Evolutionary conservation across 164 flowering plant genomes (phyloP), one percentile per base, ranked within the genome.

Genomic region (Malania oleifera): DNA sequence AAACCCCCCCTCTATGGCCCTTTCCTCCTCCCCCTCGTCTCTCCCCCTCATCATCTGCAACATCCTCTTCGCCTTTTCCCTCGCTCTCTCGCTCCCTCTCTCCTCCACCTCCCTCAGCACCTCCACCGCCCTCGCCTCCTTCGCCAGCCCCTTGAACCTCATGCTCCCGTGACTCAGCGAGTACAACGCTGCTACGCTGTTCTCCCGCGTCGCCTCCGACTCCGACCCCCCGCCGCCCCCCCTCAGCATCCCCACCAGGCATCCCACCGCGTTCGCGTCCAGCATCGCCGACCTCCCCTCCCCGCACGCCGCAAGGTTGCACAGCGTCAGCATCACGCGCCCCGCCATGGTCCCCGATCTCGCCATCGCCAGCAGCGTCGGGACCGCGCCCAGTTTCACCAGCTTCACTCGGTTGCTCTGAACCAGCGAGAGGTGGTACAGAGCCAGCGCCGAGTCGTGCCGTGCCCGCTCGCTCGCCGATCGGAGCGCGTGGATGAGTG

Each of bases 251-350:
- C 70, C 73, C 40, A 84, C 88, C 58, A 95, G 64, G 29, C 63
- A 62, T 66, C 65, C 83, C 40, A 91, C 93, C 35, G 89, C 99
- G 35, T 82, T 79, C 0, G 75, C 78, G 38, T 95, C 99, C 34
- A 95, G 78, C 89, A 95, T 75, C 45, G 93, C 90, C 0, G 89
- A 75, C 25, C 86, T 70, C 3, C 97, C 97, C 35, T 95, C 99
- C 0, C 54, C 20, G 43, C 85, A 66, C 15, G 76, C 66, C 0
- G 99, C 97, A 40, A 95, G 26, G 62, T 89, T 91, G 55, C 92
- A 83, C 41, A 95, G 67, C 8, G 89, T 73, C 19, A 91, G 72
- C 39, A 95, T 40, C 2, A 73, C 78, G 46, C 88, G 68, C 19
- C 76, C 71, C 18, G 78, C 68, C 73, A 75, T 62, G 10, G 66